Conservation (phyloP, 2,329 filamentous ascomycete species). For the Penicillium sp. region DNA sequence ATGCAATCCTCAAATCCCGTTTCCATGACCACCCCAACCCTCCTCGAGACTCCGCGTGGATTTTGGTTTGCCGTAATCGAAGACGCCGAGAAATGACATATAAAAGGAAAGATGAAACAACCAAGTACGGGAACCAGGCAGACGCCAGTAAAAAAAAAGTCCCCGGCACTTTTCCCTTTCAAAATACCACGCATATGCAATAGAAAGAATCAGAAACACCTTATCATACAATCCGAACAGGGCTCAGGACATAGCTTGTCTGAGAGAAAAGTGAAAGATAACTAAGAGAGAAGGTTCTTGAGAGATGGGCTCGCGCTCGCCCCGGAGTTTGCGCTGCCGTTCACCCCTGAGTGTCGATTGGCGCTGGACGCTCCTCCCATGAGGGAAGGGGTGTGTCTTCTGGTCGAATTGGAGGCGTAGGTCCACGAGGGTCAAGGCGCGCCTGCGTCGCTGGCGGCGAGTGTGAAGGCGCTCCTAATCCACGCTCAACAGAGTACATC, state of each 20-base stretch:
- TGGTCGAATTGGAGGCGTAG: slow-evolving; percentile 28
- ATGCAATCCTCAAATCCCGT: slow-evolving; percentile 11
- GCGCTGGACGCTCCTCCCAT: slow-evolving; percentile 26
- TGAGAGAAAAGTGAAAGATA: slow-evolving; percentile 33
- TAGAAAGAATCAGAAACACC: slow-evolving; percentile 13
- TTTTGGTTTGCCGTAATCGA: slow-evolving; percentile 16
- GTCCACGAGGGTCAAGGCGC: slow-evolving; percentile 33
- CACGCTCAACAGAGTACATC: slow-evolving; percentile 37
- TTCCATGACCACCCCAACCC: slow-evolving; percentile 2
- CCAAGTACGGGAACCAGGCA: neutral
- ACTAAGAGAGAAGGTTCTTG: slow-evolving; percentile 63
- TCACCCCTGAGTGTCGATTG: slow-evolving; percentile 25
- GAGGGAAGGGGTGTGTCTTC: slow-evolving; percentile 27
- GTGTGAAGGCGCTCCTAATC: slow-evolving; percentile 30
- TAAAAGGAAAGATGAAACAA: slow-evolving; percentile 9
- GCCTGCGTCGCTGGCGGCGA: slow-evolving; percentile 35
- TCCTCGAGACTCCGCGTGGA: slow-evolving; percentile 3
- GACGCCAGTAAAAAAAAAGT: neutral
- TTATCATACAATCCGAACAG: slow-evolving; percentile 17
- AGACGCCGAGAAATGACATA: slow-evolving; percentile 19
- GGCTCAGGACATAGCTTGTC: neutral
- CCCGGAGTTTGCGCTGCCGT: slow-evolving; percentile 43
- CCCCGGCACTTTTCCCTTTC: slow-evolving; percentile 3
- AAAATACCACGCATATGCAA: slow-evolving; percentile 12
- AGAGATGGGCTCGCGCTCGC: slow-evolving; percentile 73